Base-by-base conservation (phyloP, 495 filamentous ascomycete genomes). In the Penicillium salamii region DNA sequence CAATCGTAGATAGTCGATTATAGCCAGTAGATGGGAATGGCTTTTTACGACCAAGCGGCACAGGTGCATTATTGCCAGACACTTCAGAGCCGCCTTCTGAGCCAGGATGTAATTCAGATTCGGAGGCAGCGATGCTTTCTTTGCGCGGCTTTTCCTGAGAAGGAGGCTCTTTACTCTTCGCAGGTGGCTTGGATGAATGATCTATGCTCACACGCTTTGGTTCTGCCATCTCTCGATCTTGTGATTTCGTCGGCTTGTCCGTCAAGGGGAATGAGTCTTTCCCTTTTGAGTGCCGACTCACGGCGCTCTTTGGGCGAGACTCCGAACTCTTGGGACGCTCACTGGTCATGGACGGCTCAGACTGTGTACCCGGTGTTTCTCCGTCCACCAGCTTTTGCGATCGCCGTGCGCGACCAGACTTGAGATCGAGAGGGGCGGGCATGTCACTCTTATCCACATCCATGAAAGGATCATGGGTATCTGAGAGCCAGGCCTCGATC, bases 401-500 rank as follows among this genome's bases (percentile, higher is more conserved):
- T 21, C 55, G 51, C 39, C 63, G 61, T n/a, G 57, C 52, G 38
- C 58, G 58, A 33, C 59, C 65, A 14, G 64, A 57, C 42, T 61
- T 70, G 14, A 67, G 70, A 34, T 77, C 74, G 32, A 76, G 46
- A 6, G 78, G 65, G 20, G 68, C 68, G 15, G 78, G 73, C 17
- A 76, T 65, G 28, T 78, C 74, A 18, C 63, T 66, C 28, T 71
- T 62, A 13, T 63, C 61, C 26, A 69, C 52, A 17, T 89, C 84
- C 17, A 87, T 55, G 53, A 90, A 90, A 7, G 88, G 87, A 55
- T 91, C 88, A 9, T 81, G 74, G 1, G 86, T 89, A 18, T 75
- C 76, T 41, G 84, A 84, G 26, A 91, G 68, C 88, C 88, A 91
- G 2, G 83, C 83, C 67, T 90, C 86, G 37, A 91, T 89, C 70